A percentile compares a stretch with the other conserved stretches of the same genome.
phyloP scores from a whole-genome alignment of 176 grass and related monocot species.

The Zoysia pacifica region DNA sequence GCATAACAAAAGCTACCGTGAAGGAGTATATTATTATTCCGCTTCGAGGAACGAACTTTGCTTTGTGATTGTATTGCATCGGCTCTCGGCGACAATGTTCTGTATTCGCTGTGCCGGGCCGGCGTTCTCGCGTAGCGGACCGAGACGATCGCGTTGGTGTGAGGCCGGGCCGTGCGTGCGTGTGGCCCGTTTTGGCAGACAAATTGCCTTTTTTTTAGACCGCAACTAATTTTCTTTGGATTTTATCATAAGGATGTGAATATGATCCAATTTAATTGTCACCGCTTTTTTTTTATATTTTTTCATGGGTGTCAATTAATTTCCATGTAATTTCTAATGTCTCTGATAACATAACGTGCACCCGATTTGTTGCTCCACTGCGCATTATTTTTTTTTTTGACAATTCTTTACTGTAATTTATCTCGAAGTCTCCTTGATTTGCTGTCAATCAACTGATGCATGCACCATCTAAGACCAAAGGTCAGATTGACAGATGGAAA shows the following conservation, averaged over 20 bases:
- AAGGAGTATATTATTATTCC: background rate
- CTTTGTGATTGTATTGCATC: background rate
- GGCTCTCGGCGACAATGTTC: background rate
- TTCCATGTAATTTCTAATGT: too few species aligned
- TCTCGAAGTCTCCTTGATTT: background rate
- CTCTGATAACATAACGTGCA: too few species aligned
- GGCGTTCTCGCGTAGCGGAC: background rate
- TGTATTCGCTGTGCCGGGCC: slow-evolving; percentile 45
- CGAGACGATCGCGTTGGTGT: slow-evolving; percentile 17
- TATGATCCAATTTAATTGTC: too few species aligned
- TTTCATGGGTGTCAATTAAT: too few species aligned
- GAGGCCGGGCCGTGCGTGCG: background rate
- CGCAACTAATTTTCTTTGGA: too few species aligned
- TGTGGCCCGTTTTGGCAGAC: background rate
- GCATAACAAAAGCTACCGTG: background rate
- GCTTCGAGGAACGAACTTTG: background rate
- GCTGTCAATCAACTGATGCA: background rate
- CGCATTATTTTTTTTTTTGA: too few species aligned
- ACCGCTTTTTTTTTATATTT: too few species aligned
- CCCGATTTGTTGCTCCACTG: too few species aligned
- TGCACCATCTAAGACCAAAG: background rate
- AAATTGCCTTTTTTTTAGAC: too few species aligned
- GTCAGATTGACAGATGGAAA: background rate
- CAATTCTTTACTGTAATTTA: too few species aligned
- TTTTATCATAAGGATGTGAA: too few species aligned